Conservation (phyloP, 352 stramenopile species). For the Phytopythium mirpurense region DNA sequence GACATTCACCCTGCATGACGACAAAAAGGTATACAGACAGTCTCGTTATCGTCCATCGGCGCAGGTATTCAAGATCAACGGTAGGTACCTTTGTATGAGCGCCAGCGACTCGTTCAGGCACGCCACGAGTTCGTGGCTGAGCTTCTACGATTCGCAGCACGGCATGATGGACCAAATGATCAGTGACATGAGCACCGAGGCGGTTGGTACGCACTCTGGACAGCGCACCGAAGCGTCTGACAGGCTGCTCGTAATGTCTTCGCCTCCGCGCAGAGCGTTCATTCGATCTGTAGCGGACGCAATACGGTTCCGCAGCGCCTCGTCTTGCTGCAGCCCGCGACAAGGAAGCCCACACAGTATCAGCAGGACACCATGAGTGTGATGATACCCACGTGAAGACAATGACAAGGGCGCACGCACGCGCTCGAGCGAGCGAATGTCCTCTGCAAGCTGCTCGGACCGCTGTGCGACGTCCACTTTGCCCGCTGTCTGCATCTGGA, state of each 20-base stretch:
- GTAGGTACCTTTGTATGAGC: slow-evolving; percentile 7
- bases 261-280: not conserved
- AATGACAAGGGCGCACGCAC: not conserved
- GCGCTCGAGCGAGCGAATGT: slow-evolving; percentile 1
- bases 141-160: not conserved
- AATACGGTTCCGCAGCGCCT: slow-evolving; percentile 5
- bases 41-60: no score
- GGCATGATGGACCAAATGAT: not conserved
- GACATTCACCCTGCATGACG: not conserved
- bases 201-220: not conserved
- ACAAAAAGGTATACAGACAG: no score
- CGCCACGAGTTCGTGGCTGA: slow-evolving; percentile 1
- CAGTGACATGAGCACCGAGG: not conserved
- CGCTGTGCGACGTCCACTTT: not conserved
- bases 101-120: slow-evolving; percentile 1
- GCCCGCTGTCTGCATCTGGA: slow-evolving; percentile 15
- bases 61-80: no score
- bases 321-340: not conserved
- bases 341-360: not conserved
- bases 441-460: not conserved
- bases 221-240: not conserved
- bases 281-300: not conserved
- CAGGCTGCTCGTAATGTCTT: not conserved
- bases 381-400: no score
- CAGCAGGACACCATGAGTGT: not conserved